Evolutionary conservation across 106 monocot genomes (phyloP).

Genomic region (Xerophyta viscosa): DNA sequence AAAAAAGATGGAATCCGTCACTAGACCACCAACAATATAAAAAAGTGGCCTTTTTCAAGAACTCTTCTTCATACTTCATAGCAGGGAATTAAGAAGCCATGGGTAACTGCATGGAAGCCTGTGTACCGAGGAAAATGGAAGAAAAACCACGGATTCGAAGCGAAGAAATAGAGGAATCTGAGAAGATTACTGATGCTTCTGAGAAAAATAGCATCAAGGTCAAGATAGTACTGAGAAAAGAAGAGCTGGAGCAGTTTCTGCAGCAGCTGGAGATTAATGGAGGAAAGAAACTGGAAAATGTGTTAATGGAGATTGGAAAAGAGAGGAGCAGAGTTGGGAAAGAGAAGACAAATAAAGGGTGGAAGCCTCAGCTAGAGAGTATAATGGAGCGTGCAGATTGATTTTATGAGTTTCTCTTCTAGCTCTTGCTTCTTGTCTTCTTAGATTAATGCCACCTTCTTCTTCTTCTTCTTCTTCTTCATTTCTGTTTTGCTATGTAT

Average conservation of each 20-base stretch:
- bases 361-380: conserved; percentile 18
- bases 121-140: neutral
- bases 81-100: neutral
- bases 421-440: too few species aligned
- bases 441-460: too few species aligned
- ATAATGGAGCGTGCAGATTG: conserved; percentile 14
- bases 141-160: neutral
- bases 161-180: neutral
- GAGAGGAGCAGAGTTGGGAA: neutral
- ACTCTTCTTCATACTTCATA: too few species aligned
- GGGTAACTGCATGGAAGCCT: conserved; percentile 22
- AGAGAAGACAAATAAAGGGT: neutral
- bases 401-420: too few species aligned
- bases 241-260: conserved; percentile 18
- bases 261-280: conserved; percentile 8
- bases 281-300: conserved; percentile 12
- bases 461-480: too few species aligned
- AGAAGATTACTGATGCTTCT: neutral
- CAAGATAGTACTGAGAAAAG: conserved; percentile 18
- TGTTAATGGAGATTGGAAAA: conserved; percentile 13
- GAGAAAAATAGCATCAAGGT: conserved; percentile 3
- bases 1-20: too few species aligned
- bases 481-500: too few species aligned
- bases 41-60: too few species aligned
- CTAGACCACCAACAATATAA: too few species aligned